Conservation (phyloP, 2,329 filamentous ascomycete genomes). For the Chrysoporthe deuterocubensis region DNA sequence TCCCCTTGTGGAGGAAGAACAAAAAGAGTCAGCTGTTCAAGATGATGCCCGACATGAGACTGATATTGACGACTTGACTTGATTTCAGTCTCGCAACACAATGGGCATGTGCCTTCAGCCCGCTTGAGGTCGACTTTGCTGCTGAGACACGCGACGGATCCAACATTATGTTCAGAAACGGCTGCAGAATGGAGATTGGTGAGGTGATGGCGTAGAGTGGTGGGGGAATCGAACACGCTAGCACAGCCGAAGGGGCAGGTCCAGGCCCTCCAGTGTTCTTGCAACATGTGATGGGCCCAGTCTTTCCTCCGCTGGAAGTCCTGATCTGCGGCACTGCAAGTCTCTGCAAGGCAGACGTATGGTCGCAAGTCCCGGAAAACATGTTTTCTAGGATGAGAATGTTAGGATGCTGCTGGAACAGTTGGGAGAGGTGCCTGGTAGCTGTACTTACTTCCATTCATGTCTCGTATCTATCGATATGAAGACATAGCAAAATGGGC, state of each 20-base stretch:
- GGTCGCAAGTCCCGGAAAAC: constrained; percentile 8
- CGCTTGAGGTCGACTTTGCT: not conserved
- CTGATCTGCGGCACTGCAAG: not conserved
- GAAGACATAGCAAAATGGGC: constrained; percentile 9
- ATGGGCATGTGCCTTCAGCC: not conserved
- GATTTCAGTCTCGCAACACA: constrained; percentile 2
- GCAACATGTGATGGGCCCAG: constrained; percentile 10
- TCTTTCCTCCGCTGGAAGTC: constrained; percentile 9
- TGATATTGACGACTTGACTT: constrained; percentile 7
- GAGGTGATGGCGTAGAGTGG: not conserved
- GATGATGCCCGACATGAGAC: constrained; percentile 10
- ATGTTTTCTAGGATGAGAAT: constrained; percentile 1
- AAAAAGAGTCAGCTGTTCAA: constrained; percentile 9
- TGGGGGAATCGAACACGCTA: not conserved
- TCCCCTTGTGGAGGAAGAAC: not conserved
- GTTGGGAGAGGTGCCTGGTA: not conserved
- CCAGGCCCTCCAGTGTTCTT: constrained; percentile 14
- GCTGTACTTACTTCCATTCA: constrained; percentile 14
- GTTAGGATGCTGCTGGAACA: not conserved
- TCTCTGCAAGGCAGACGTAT: not conserved
- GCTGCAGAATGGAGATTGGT: not conserved
- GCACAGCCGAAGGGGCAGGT: constrained; percentile 3
- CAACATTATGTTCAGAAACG: not conserved
- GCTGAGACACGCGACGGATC: not conserved
- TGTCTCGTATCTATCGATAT: not conserved